A percentile compares a stretch with the other conserved stretches of the same genome.
Conservation (phyloP, 164 flowering plant species). For the Berberis thunbergii region DNA sequence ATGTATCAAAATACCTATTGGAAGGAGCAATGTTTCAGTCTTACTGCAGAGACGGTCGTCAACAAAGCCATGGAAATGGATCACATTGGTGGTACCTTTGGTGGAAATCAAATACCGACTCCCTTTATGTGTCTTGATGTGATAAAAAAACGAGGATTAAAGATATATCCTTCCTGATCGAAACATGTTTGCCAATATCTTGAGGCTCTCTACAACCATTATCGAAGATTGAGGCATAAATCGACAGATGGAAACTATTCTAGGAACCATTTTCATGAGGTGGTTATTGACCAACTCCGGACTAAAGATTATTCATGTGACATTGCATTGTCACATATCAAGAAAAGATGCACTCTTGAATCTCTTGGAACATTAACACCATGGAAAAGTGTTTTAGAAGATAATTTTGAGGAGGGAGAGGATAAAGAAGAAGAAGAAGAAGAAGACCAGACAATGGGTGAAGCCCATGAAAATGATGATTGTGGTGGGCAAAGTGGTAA, state of each 20-base stretch:
- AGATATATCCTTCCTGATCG: conserved; percentile 82
- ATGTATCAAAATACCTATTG: conserved; percentile 86
- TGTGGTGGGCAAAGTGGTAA: too few relatives aligned
- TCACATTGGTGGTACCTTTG: conserved; percentile 83
- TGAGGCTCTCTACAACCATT: conserved; percentile 94
- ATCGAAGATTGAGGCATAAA: conserved; percentile 70
- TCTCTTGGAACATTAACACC: conserved; percentile 56
- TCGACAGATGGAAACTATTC: conserved; percentile 54
- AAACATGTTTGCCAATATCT: conserved; percentile 84
- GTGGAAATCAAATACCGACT: conserved; percentile 83
- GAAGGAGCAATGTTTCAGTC: conserved; percentile 98
- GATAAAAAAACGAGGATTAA: conserved; percentile 95
- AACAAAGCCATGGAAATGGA: conserved; percentile 99
- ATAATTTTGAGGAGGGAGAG: conserved; percentile 98
- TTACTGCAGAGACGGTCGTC: conserved; percentile 93
- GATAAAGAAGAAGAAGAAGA: conserved; percentile 61
- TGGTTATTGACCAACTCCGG: conserved; percentile 72
- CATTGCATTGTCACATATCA: conserved; percentile 81
- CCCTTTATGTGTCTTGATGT: conserved; percentile 88
- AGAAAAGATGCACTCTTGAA: conserved; percentile 93
- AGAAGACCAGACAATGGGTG: conserved; percentile 47
- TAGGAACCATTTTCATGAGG: conserved; percentile 92
- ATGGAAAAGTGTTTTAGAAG: conserved; percentile 96
- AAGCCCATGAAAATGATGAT: conserved; percentile 55
- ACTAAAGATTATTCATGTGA: conserved; percentile 92